Conservation (phyloP, 306 rosid species). For the Acacia melanoxylon region DNA sequence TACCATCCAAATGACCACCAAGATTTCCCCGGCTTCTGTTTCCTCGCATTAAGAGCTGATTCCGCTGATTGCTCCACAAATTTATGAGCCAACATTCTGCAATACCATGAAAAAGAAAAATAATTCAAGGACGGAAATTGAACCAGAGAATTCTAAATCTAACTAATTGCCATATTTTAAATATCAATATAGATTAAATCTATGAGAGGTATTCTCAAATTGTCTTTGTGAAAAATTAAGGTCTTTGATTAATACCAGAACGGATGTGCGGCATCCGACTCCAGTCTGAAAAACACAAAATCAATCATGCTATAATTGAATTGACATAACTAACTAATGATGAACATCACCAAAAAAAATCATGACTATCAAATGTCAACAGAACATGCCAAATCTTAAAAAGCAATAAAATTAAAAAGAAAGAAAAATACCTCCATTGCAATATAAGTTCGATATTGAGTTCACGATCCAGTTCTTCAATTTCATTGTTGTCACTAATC, state of each 20-base stretch:
- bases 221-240: too few species aligned
- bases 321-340: not conserved
- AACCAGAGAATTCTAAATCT: slow-evolving; percentile 20
- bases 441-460: slow-evolving; percentile 90
- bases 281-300: not conserved
- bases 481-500: slow-evolving; percentile 68
- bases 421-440: slow-evolving; percentile 84
- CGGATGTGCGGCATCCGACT: slow-evolving; percentile 1
- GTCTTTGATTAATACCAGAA: not conserved
- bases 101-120: slow-evolving; percentile 25
- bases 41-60: slow-evolving; percentile 52
- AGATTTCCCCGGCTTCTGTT: slow-evolving; percentile 62
- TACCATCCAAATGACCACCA: slow-evolving; percentile 97
- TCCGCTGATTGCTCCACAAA: slow-evolving; percentile 70
- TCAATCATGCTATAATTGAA: slow-evolving; percentile 12
- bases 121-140: slow-evolving; percentile 18
- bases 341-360: not conserved
- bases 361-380: slow-evolving; percentile 16
- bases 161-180: not conserved
- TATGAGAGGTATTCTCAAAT: too few species aligned
- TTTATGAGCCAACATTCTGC: slow-evolving; percentile 96
- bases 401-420: not conserved
- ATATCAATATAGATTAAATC: too few species aligned
- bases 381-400: slow-evolving; percentile 1
- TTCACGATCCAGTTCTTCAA: slow-evolving; percentile 81